Conservation (phyloP, 2,329 filamentous ascomycete species). For the Ascochyta fabae region DNA sequence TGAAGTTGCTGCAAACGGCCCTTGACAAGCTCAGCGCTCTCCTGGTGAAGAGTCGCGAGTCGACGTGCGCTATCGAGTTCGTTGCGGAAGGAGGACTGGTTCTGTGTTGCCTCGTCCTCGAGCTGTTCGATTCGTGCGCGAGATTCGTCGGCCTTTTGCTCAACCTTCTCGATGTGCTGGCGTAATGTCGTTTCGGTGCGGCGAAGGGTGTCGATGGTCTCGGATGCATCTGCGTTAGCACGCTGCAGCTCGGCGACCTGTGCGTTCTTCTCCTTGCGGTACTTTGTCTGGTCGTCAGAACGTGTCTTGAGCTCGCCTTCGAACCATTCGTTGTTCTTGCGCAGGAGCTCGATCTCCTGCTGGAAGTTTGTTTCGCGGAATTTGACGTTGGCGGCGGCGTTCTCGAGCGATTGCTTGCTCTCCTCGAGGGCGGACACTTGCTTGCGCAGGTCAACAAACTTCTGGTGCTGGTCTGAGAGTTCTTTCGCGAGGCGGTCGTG, state of each 20-base stretch:
- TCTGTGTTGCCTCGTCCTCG: conserved; percentile 79
- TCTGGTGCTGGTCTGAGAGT: conserved; percentile 85
- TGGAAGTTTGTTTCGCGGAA: conserved; percentile 90
- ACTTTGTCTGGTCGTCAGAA: conserved; percentile 83
- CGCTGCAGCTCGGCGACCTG: conserved; percentile 88
- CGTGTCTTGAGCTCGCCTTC: conserved; percentile 92
- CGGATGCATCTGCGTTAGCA: conserved; percentile 82
- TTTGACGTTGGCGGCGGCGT: conserved; percentile 78
- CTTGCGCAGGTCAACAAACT: conserved; percentile 81
- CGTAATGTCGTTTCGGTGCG: conserved; percentile 82
- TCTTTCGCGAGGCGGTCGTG: conserved; percentile 88
- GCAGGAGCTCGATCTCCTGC: conserved; percentile 87
- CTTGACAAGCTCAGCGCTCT: conserved; percentile 75
- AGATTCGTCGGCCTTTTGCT: conserved; percentile 85
- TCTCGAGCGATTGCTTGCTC: conserved; percentile 80
- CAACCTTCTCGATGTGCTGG: conserved; percentile 80
- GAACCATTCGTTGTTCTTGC: conserved; percentile 91
- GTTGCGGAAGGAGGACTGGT: conserved; percentile 85
- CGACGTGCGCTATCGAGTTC: conserved; percentile 83
- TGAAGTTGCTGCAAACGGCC: conserved; percentile 74
- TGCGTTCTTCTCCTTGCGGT: conserved; percentile 91
- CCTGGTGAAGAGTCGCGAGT: conserved; percentile 80
- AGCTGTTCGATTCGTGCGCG: conserved; percentile 83
- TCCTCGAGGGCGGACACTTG: conserved; percentile 85
- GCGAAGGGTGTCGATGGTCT: conserved; percentile 77